Base-by-base conservation (phyloP, 306 rosid species). In the Cicer chorassanicum region DNA sequence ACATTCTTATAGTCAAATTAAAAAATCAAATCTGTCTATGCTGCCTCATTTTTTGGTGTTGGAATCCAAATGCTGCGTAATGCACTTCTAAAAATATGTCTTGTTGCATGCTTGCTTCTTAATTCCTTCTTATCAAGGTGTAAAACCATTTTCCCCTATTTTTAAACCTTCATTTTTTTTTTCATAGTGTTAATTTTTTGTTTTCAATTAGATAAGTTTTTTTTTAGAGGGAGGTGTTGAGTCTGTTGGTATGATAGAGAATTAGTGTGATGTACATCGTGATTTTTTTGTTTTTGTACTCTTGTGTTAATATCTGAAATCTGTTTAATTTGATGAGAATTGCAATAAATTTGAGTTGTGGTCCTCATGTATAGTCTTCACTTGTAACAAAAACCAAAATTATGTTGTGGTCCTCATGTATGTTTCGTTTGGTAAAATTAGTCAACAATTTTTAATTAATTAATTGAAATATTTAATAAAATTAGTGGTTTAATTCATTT, bases 201-300 rank as follows among this genome's bases (percentile, higher is more conserved):
- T 61, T 72, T 77, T 24, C 19, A 53, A 44, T 19, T 71, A 46
- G 50, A 75, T 39, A 75, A 5, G 42, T 69, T 24, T 57, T 74
- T 24, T 36, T 41, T 1, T n/a, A 43, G 21, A 6, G 8, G 24
- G 69, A 21, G 29, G 51, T 0, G 80, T 43, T 78, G 70, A 70
- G 73, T 81, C 55, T 84, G 82, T 73, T 54, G 86, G 61, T 36
- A 81, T 68, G 83, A 65, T 82, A 84, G 80, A 71, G 61, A 69
- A 40, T 79, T 78, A 76, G 64, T 70, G 36, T 75, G 78, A 34
- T 89, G 94, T 87, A 87, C 61, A 86, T 84, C 64, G 69, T 75
- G 70, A 81, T 72, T 83, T 72, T 75, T 80, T 43, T 72, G 13
- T 69, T 72, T 49, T 68, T 57, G 18, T 62, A 19, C 63, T 55